Evolutionary conservation across 305 asterid species (phyloP), one percentile per base, ranked within the genome.

Genomic region (Petunia hybrid): DNA sequence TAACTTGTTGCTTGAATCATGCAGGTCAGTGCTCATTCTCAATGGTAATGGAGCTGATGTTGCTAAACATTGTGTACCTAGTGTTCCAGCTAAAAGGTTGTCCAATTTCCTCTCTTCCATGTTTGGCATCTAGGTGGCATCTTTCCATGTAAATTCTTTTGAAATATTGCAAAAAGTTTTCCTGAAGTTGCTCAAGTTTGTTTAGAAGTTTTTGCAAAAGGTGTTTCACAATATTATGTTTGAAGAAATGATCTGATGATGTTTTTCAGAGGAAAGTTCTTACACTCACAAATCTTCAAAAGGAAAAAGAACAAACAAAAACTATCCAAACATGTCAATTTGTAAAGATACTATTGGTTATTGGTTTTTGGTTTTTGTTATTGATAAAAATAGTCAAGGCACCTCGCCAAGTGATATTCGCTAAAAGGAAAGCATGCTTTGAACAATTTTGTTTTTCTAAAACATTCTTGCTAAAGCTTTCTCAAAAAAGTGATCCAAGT

Each of bases 31-130:
- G 69, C 81, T 86, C 61, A 66, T 86, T 59, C 55, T 86, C 48
- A 84, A 77, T 16, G 87, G 87, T 12, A 80, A 82, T 16, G 87
- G 89, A 31, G 87, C 89, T 61, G 87, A 86, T 77, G 83, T 84
- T 60, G 87, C 89, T 39, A 86, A 86, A 81, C 87, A 86, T 65
- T 84, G 89, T 16, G 81, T 86, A 36, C 87, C 89, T 14, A 57
- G 74, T 8, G 89, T 86, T 53, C 83, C 86, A 64, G 80, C 85
- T 41, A 85, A 80, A 77, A 84, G 87, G 89, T 86, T 39, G 59
- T 36, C 22, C 67, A 2, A 43, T 46, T 61, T 80, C 45, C 12
- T 41, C 36, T 43, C 12, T 40, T 42, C 9, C 4, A 6, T 51
- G 61, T 13, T 3, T 35, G 40, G 8, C 10, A 61, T 7, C 62